Evolutionary conservation across 768 basidiomycete genomes (phyloP).

Genomic region (Amanita pallidorosea): DNA sequence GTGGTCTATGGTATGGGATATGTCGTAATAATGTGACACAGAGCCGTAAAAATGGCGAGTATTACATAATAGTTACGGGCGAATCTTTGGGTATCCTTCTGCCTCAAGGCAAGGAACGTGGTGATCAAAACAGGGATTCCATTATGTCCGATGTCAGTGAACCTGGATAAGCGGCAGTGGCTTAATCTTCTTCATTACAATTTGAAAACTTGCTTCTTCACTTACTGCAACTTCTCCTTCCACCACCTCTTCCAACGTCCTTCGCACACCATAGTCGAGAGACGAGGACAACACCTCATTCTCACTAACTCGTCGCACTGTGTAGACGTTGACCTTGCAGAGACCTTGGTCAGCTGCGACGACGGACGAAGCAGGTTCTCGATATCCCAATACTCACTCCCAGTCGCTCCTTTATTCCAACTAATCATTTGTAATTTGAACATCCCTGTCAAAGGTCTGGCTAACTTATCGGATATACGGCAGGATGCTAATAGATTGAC

Average conservation of each 20-base stretch:
- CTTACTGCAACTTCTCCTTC: constrained; percentile 32
- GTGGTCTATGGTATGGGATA: not conserved
- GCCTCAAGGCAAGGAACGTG: constrained; percentile 80
- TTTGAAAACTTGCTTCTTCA: constrained; percentile 42
- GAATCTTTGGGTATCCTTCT: constrained; percentile 30
- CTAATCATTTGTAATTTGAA: constrained; percentile 16
- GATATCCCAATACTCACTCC: constrained; percentile 28
- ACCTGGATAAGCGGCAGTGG: constrained; percentile 45
- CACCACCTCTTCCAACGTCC: constrained; percentile 21
- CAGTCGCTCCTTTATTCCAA: constrained; percentile 38
- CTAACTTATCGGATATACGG: no score
- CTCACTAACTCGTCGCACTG: constrained; percentile 22
- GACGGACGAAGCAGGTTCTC: constrained; percentile 19
- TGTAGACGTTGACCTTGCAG: constrained; percentile 32
- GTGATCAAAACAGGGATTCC: constrained; percentile 47
- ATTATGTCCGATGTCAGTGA: constrained; percentile 30
- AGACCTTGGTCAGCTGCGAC: constrained; percentile 24
- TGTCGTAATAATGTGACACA: not conserved
- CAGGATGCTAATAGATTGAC: not conserved
- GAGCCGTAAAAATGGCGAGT: not conserved
- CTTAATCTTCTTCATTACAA: constrained; percentile 29
- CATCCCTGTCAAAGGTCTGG: constrained; percentile 1
- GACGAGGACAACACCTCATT: constrained; percentile 20
- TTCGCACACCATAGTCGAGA: constrained; percentile 21
- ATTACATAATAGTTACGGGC: constrained; percentile 26